Evolutionary conservation across 768 basidiomycete species (phyloP), one percentile per base, ranked within the genome.

Genomic region (Candolleomyces aberdarensis): DNA sequence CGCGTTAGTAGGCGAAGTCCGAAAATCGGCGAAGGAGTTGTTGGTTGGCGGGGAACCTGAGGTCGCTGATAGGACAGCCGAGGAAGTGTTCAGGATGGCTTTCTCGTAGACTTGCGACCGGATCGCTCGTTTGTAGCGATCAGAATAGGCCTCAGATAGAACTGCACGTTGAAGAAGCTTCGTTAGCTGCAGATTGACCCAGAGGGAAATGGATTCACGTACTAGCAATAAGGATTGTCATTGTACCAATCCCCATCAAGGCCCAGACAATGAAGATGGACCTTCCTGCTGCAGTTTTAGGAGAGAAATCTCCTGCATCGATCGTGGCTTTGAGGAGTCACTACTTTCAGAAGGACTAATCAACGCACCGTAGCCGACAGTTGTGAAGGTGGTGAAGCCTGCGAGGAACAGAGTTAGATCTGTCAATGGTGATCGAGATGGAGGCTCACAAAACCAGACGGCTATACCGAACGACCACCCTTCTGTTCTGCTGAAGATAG

Each of bases 181-280:
- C 36, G 48, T 41, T 14, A 19, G 39, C 11, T 7, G 10, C 51
- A 40, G 22, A 13, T 32, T 20, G 20, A 58, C 31, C 31, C 31
- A 41, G 9, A 20, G 39, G 8, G 26, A 20, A n/a, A 36, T 39
- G 20, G 43, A 51, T 40, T 29, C 7, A 72, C 82, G 8, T 47
- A 89, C 89, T 82, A 7, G 90, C 87, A 61, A 92, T 79, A 14
- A 92, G 76, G 29, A 89, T 84, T 0, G 91, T 90, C 84, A 92
- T 83, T 1, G 88, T 84, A 1, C 80, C 89, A 14, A 92, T 86
- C 15, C 90, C 92, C 7, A 91, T 72, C 40, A 93, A 71, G 0
- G 91, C 88, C 91, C 91, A 92, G 3, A 85, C 83, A 44, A 92
- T 80, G 69, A 93, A 93, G 39, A 93, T 79, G 14, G 88, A 83